Base-by-base conservation (phyloP, 306 rosid species). In the Fragaria iinumae region DNA sequence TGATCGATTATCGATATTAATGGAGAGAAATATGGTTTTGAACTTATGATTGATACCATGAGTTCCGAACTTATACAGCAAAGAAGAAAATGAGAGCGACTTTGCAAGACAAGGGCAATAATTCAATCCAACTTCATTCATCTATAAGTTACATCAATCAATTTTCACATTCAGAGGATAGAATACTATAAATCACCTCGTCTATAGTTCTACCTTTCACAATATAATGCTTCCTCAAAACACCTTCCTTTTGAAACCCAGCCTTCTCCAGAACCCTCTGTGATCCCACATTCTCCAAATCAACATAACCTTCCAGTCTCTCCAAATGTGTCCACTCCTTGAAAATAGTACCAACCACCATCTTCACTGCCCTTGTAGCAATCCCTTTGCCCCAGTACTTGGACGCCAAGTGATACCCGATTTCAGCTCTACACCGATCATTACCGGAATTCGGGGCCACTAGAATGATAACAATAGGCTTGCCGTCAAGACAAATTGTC, bases 371-470 rank as follows among this genome's bases (percentile, higher is more conserved):
- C 66, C 23, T 18, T 0, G 93, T 85, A 3, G 71, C 89, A 63
- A 93, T 81, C 75, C 98, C 98, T 81, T 81, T 91, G 25, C 93
- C 93, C 98, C 93, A 91, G 34, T 76, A 86, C 7, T 74, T 76
- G 18, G 83, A 87, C 3, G 84, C 93, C 64, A 93, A 11, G 7
- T 72, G 86, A 55, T 91, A 93, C 1, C 98, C 97, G 0, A 93
- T 73, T 62, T 88, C 93, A 0, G 81, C 86, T 65, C 96, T 81
- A 50, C 80, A 43, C 39, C 20, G 27, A 14, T 87, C 86, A 12
- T 11, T 32, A 2, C 81, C 89, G 9, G 88, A 60, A n/a, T 59
- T 39, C 0, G 76, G 57, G 6, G 67, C 83, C 72, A 76, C 91
- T 45, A 52, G 71, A 72, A 91, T 49, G 34, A 84, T 67, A 0